A percentile compares a stretch with the other conserved stretches of the same genome.
Conservation (phyloP, 2,329 filamentous ascomycete genomes). For the Beauveria pseudobassiana region DNA sequence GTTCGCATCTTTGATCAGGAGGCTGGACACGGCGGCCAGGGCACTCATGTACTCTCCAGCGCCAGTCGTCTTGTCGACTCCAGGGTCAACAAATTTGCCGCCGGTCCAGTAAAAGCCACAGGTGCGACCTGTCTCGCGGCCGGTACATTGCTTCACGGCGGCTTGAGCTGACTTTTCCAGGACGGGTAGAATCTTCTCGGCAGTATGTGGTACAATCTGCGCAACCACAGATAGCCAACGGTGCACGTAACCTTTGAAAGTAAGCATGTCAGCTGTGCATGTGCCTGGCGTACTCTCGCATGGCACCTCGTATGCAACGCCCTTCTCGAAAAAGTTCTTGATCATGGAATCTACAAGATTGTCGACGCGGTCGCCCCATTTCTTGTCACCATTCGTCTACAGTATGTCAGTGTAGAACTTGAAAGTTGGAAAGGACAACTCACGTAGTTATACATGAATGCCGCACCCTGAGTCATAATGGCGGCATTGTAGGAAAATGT, state of each 20-base stretch:
- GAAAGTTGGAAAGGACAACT: slow-evolving; percentile 17
- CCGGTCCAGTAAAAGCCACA: slow-evolving; percentile 55
- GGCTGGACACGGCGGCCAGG: slow-evolving; percentile 42
- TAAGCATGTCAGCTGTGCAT: slow-evolving; percentile 65
- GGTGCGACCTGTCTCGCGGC: slow-evolving; percentile 46
- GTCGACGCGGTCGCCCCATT: slow-evolving; percentile 28
- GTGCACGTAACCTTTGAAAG: slow-evolving; percentile 64
- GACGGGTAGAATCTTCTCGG: slow-evolving; percentile 46
- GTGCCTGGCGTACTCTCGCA: slow-evolving; percentile 50
- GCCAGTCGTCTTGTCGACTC: slow-evolving; percentile 39
- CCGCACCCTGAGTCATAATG: slow-evolving; percentile 53
- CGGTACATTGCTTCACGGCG: slow-evolving; percentile 56
- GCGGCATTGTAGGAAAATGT: slow-evolving; percentile 64
- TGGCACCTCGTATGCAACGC: slow-evolving; percentile 56
- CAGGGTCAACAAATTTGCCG: slow-evolving; percentile 26
- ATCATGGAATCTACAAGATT: slow-evolving; percentile 45
- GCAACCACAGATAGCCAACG: slow-evolving; percentile 56
- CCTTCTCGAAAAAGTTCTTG: slow-evolving; percentile 46
- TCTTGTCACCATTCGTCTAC: slow-evolving; percentile 11
- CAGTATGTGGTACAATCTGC: slow-evolving; percentile 54
- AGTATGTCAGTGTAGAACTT: not conserved
- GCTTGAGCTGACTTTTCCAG: slow-evolving; percentile 50
- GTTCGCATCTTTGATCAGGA: slow-evolving; percentile 32
- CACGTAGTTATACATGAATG: slow-evolving; percentile 61
- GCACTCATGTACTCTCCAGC: slow-evolving; percentile 51